Evolutionary conservation across 345 rosid species (phyloP), one percentile per base, ranked within the genome.

Genomic region (Citrus cavaleriei): DNA sequence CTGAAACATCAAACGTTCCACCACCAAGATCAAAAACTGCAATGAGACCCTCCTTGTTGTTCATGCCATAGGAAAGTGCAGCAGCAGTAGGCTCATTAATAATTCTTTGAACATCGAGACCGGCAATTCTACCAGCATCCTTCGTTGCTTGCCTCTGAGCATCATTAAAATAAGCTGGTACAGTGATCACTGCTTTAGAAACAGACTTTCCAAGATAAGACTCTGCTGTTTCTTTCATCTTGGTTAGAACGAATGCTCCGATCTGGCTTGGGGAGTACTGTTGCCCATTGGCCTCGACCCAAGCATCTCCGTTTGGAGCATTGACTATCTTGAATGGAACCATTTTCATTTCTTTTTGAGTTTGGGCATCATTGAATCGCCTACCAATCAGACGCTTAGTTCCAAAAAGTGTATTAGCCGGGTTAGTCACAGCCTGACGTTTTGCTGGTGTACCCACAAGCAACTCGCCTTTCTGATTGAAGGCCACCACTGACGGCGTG

Each of bases 21-120:
- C 96, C 98, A 42, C 98, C 98, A 83, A 94, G 96, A 84, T 93
- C 97, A 58, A 95, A 95, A 62, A 95, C 98, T 34, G 97, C 98
- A 76, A 95, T 90, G 38, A 93, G 84, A 62, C 98, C 98, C 82
- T 95, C 98, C 86, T 93, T 91, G 83, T 91, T 95, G 84, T 89
- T 93, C 95, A 89, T 88, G 19, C 98, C 97, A 84, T 95, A 95
- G 0, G 98, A 95, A 60, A 95, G 92, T 9, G 98, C 98, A 84
- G 98, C 98, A 28, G 98, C 98, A 22, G 97, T 95, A 0, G 98
- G 98, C 78, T 95, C 98, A 27, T 94, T 94, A 27, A 94, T 94
- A 34, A 94, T 94, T 80, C 97, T 90, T 82, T 91, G 89, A 4
- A 94, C 98, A 61, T 94, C 96, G 32, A 94, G 91, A 61, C 98